These are phyloP conservation scores for Hemileccinum rubropunctum DNA, from an alignment of 768 basidiomycete species.

Conservation along the genomic window DNA sequence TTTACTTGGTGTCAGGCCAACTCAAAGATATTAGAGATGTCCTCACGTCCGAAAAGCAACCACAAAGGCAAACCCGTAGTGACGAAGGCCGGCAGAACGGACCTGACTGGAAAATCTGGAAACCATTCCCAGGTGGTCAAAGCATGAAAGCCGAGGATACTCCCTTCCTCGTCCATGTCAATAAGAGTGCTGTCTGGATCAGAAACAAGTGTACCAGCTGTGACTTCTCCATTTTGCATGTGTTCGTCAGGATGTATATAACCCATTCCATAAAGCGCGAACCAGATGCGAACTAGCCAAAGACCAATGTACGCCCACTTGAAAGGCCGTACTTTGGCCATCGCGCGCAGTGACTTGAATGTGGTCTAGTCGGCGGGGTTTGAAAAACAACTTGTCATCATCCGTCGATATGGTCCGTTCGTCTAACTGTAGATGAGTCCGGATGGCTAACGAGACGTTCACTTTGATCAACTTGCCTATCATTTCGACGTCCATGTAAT, in stretches of 20 bases:
- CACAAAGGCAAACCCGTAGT: conserved; percentile 35
- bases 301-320: conserved; percentile 20
- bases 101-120: conserved; percentile 33
- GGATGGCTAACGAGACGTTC: conserved; percentile 17
- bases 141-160: conserved; percentile 26
- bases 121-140: conserved; percentile 40
- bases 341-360: background rate
- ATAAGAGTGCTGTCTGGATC: conserved; percentile 1
- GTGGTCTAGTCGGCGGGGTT: conserved; percentile 22
- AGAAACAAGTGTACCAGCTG: conserved; percentile 29
- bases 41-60: conserved; percentile 23
- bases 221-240: conserved; percentile 40
- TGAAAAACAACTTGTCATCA: conserved; percentile 21
- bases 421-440: background rate
- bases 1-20: conserved; percentile 11
- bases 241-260: conserved; percentile 44
- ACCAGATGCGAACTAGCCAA: conserved; percentile 27
- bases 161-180: conserved; percentile 22
- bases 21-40: background rate
- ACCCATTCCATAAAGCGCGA: conserved; percentile 34
- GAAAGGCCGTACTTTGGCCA: conserved; percentile 16
- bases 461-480: too few relatives aligned
- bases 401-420: conserved; percentile 26
- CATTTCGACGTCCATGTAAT: background rate
- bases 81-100: conserved; percentile 30